These are phyloP conservation scores for Obelidium mucronatum DNA, from an alignment of 192 early-diverging fungal species.

Conservation along the genomic window DNA sequence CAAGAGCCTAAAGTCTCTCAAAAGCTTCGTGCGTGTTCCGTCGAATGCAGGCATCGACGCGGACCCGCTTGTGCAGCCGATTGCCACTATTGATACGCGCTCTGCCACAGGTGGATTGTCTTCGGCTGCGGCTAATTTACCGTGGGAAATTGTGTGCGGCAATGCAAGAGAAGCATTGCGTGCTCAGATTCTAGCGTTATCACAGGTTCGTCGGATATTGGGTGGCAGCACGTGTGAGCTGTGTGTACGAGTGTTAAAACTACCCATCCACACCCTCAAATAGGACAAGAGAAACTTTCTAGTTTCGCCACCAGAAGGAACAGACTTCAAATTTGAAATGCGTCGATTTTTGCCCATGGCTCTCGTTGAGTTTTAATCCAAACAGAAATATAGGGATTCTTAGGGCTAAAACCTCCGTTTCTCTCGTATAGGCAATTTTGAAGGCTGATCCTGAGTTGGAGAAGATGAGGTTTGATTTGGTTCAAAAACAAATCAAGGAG, in stretches of 20 bases:
- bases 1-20: too few relatives aligned
- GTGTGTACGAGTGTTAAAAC: too few relatives aligned
- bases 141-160: constrained; percentile 8
- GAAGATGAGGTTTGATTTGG: constrained; percentile 71
- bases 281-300: constrained; percentile 71
- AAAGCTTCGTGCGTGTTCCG: too few relatives aligned
- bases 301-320: constrained; percentile 65
- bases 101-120: too few relatives aligned
- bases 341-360: constrained; percentile 59
- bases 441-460: constrained; percentile 61
- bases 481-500: constrained; percentile 71
- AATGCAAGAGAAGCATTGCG: not conserved
- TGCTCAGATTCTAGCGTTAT: constrained; percentile 15
- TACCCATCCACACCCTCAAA: not conserved
- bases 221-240: too few relatives aligned
- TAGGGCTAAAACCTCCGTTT: not conserved
- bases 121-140: not conserved
- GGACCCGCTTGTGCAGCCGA: not conserved
- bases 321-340: constrained; percentile 70
- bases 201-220: constrained; percentile 12
- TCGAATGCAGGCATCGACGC: not conserved
- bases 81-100: not conserved
- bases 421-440: constrained; percentile 49
- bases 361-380: not conserved
- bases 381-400: not conserved